Evolutionary conservation across 2,329 filamentous ascomycete species (phyloP).

Genomic region (Neopestalotiopsis sp.): DNA sequence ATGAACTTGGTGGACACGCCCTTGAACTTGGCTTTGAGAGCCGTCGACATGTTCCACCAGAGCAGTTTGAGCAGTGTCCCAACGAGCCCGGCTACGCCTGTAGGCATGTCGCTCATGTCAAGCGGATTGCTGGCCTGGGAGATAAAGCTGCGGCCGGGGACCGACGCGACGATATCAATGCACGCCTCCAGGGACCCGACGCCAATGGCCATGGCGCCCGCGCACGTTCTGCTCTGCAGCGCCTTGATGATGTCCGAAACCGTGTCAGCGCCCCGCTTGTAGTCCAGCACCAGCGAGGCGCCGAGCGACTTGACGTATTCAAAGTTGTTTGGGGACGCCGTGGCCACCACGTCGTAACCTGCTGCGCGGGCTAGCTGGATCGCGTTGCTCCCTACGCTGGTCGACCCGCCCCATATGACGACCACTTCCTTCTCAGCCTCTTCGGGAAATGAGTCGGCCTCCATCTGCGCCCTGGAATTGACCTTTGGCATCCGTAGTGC

Average conservation of each 20-base stretch:
- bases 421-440: slow-evolving; percentile 31
- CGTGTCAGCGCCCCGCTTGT: neutral
- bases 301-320: slow-evolving; percentile 17
- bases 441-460: neutral
- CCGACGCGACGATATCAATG: slow-evolving; percentile 19
- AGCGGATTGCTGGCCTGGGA: slow-evolving; percentile 12
- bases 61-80: neutral
- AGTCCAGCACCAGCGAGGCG: slow-evolving; percentile 5
- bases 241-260: neutral
- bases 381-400: slow-evolving; percentile 48
- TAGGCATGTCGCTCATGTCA: slow-evolving; percentile 2
- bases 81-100: neutral
- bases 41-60: slow-evolving; percentile 4
- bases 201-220: slow-evolving; percentile 20
- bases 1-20: slow-evolving; percentile 4
- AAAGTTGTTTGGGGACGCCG: slow-evolving; percentile 34
- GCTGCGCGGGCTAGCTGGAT: slow-evolving; percentile 48
- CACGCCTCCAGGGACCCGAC: neutral
- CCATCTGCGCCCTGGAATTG: slow-evolving; percentile 17
- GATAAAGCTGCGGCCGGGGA: slow-evolving; percentile 5
- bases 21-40: neutral
- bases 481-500: slow-evolving; percentile 27
- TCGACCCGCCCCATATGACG: slow-evolving; percentile 44
- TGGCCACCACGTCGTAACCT: slow-evolving; percentile 49
- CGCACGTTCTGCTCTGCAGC: slow-evolving; percentile 2